phyloP scores from a whole-genome alignment of 2,329 filamentous ascomycete species.

The Diaporthe citrichinensis region DNA sequence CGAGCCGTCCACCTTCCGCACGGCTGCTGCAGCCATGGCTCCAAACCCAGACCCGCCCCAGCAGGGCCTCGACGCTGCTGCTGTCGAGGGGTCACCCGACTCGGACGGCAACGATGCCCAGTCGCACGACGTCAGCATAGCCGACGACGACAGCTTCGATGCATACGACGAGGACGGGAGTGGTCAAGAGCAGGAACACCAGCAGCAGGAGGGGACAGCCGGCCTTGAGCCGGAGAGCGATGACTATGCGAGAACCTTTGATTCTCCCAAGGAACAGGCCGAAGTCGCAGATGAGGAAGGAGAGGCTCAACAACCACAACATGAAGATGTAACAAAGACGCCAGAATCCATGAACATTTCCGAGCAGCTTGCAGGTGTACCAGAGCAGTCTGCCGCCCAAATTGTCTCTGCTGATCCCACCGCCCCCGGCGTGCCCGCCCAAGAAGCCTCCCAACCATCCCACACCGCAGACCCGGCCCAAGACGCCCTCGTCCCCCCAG shows the following conservation, averaged over 20 bases:
- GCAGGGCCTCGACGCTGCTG: constrained; percentile 49
- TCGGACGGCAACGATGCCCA: constrained; percentile 48
- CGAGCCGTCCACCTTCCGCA: constrained; percentile 52
- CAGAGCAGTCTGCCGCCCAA: constrained; percentile 45
- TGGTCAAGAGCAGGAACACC: constrained; percentile 47
- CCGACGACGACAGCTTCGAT: constrained; percentile 64
- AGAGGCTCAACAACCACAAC: constrained; percentile 49
- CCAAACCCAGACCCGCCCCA: constrained; percentile 43
- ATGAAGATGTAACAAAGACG: constrained; percentile 61
- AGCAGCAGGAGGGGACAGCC: constrained; percentile 46
- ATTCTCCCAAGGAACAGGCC: constrained; percentile 56
- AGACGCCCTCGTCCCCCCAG: constrained; percentile 33
- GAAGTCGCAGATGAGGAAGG: constrained; percentile 53
- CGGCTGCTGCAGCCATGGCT: constrained; percentile 47
- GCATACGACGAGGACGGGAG: constrained; percentile 56
- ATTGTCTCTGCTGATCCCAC: constrained; percentile 48
- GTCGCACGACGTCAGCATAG: constrained; percentile 52
- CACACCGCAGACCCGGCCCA: constrained; percentile 34
- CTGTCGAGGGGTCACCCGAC: constrained; percentile 46
- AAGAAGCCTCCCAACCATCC: constrained; percentile 35
- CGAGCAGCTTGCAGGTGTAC: constrained; percentile 55
- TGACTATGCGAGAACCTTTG: constrained; percentile 67
- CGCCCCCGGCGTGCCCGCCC: constrained; percentile 40
- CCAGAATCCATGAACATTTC: constrained; percentile 60
- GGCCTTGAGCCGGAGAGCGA: constrained; percentile 52